phyloP scores from a whole-genome alignment of 2,329 filamentous ascomycete species.

The Mariannaea sp. region DNA sequence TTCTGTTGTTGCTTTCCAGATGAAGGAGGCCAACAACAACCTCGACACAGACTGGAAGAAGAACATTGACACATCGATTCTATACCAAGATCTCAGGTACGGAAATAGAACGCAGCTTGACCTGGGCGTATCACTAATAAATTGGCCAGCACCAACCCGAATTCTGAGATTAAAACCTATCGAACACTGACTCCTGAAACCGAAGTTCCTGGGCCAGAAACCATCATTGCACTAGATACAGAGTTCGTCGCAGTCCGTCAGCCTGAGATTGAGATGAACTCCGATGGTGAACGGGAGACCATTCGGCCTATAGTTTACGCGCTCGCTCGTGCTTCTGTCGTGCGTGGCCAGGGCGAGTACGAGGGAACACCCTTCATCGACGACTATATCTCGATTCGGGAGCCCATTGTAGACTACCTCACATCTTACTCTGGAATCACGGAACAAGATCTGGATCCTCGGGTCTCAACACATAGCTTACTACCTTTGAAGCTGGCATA shows the following conservation, averaged over 20 bases:
- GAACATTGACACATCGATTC: slow-evolving; percentile 78
- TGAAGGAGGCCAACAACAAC: slow-evolving; percentile 78
- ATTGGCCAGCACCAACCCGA: slow-evolving; percentile 45
- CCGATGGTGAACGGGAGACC: slow-evolving; percentile 86
- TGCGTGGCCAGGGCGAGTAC: slow-evolving; percentile 76
- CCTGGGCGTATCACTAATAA: slow-evolving; percentile 13
- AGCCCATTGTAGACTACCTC: slow-evolving; percentile 92
- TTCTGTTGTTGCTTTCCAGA: slow-evolving; percentile 84
- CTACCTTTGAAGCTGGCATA: slow-evolving; percentile 90
- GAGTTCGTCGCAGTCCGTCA: slow-evolving; percentile 94
- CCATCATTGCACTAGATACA: slow-evolving; percentile 87
- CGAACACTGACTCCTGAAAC: slow-evolving; percentile 58
- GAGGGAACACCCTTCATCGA: slow-evolving; percentile 92
- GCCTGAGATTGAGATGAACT: slow-evolving; percentile 94
- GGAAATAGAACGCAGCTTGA: slow-evolving; percentile 22
- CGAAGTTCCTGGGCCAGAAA: slow-evolving; percentile 73
- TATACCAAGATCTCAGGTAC: slow-evolving; percentile 73
- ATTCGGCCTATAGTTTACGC: slow-evolving; percentile 90
- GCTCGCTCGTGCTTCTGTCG: slow-evolving; percentile 88
- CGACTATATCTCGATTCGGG: slow-evolving; percentile 91
- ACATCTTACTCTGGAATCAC: slow-evolving; percentile 94
- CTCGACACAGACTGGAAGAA: slow-evolving; percentile 88
- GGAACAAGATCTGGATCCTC: slow-evolving; percentile 79
- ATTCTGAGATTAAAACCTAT: slow-evolving; percentile 58
- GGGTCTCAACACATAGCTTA: slow-evolving; percentile 78